Evolutionary conservation across 2,329 filamentous ascomycete species (phyloP), one percentile per base, ranked within the genome.

Genomic region (Penicillium sp.): DNA sequence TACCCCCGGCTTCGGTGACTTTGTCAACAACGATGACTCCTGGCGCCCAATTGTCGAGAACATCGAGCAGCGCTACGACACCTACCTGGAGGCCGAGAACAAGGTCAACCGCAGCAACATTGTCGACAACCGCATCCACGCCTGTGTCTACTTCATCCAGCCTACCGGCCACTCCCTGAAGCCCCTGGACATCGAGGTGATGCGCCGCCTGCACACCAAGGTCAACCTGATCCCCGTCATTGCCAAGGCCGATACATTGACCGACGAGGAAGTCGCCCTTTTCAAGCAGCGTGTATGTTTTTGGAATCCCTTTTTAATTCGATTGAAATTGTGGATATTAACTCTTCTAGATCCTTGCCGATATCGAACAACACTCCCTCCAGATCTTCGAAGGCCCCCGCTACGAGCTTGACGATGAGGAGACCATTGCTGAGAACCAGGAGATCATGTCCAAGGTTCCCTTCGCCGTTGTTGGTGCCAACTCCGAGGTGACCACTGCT

Each of bases 41-140:
- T 99, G 94, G 94, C 88, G 94, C 73, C 94, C 94, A 57, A 99
- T 99, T 79, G 89, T 97, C 71, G 94, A 99, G 84, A 97, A 97
- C 84, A 97, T 99, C 72, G 94, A 99, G 84, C 92, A 96, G 84
- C 90, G 94, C 69, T 99, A 94, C 74, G 94, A 99, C 79, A 93
- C 94, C 54, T 99, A 97, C 79, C 85, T 99, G 59, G 94, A 99
- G 79, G 93, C 94, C 46, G 94, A 99, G 86, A 99, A 99, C 87
- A 99, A 97, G 86, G 92, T 99, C 77, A 99, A 99, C 84, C 91
- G 94, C 72, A 96, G 97, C 88, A 99, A 99, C 85, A 97, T 97
- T 77, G 89, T 99, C 63, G 94, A 99, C 82, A 99, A 97, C 85
- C 90, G 94, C 71, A 95, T 99, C 64, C 94, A 99, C 73, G 94